Evolutionary conservation across 148 eudicot genomes (phyloP).

Genomic region (Oxyria digyna): DNA sequence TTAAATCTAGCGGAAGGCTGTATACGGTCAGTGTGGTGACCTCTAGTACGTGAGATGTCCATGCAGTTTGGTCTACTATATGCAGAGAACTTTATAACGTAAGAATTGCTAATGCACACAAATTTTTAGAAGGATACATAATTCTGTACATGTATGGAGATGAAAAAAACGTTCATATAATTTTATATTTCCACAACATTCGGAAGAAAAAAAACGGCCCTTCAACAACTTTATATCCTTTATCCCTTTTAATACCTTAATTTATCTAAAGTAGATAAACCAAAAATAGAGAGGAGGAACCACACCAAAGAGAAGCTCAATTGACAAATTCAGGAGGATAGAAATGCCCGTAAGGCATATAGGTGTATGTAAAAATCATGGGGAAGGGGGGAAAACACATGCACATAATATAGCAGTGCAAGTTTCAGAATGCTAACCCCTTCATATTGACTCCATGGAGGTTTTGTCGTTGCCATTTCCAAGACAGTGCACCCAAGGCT

Average conservation of each 20-base stretch:
- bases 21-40: background rate
- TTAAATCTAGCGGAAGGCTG: background rate
- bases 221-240: no score
- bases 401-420: background rate
- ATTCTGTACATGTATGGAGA: background rate
- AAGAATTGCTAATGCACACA: background rate
- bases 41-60: background rate
- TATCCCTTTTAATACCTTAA: background rate
- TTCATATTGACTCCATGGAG: constrained; percentile 97
- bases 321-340: background rate
- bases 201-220: no score
- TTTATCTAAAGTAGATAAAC: background rate
- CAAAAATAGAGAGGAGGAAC: background rate
- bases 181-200: no score
- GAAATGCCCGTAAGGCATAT: background rate
- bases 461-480: constrained; percentile 90
- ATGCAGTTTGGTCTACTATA: background rate
- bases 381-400: background rate
- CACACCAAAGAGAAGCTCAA: background rate
- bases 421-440: constrained; percentile 44
- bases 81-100: background rate
- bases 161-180: no score
- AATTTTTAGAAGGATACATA: background rate
- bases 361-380: background rate
- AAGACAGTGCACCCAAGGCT: constrained; percentile 93